Base-by-base conservation (phyloP, 164 flowering plant species). In the Piper betle region DNA sequence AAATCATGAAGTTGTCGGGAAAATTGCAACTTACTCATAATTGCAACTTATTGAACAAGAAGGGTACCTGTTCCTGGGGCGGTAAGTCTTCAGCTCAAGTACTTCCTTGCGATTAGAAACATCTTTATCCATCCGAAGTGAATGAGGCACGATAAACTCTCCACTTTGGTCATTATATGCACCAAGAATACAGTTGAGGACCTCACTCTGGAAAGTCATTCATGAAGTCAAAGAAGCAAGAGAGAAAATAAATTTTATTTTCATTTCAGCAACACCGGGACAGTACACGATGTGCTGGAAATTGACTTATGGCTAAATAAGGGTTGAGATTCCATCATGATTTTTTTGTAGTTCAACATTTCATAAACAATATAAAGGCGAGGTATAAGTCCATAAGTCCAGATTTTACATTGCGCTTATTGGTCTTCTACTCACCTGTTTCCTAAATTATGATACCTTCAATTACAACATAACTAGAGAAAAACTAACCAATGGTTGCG, bases 401-500 rank as follows among this genome's bases (percentile, higher is more conserved):
- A 25, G 33, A 4, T 2, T 17, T 50, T 12, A 39, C 19, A 18
- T 19, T 19, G 11, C 58, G 17, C 54, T 19, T 39, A 62, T 39
- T 53, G 60, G 39, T 19, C 8, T 58, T 5, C 20, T 20, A 55
- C 10, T 7, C 4, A 3, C 15, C 15, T 3, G 39, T 0, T 55
- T 12, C 3, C 58, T 13, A 6, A 13, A 13, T 25, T 38, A 25
- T 13, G 4, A 25, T 19, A 25, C 16, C 39, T 4, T 18, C 6
- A 40, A 6, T 13, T 20, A 20, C 25, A 40, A 13, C 37, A 39
- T 38, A 60, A n/a, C 37, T 20, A 6, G 2, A 70, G 41, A 57
- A 39, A 41, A 61, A 41, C 79, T 37, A 78, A 92, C 98, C 87
- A 89, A 40, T 39, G 98, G 91, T 71, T 69, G 84, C 52, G 98